Evolutionary conservation across 2,329 filamentous ascomycete genomes (phyloP), one percentile per base, ranked within the genome.

Genomic region (Pseudogymnoascus sp.): DNA sequence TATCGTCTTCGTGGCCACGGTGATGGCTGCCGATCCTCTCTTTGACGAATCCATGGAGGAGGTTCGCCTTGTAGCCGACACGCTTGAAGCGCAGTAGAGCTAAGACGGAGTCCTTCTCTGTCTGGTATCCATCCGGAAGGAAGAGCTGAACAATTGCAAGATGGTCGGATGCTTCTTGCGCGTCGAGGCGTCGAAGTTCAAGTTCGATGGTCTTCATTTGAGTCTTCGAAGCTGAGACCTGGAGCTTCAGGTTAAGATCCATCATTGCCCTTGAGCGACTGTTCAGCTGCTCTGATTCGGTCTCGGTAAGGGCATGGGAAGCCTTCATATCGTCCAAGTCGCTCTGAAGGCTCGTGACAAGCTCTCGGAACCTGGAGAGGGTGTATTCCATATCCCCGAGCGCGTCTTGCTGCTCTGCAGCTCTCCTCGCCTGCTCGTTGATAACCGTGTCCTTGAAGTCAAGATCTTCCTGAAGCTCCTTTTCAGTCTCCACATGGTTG

Each of bases 191-290:
- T 61, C 89, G 85, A 63, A 97, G 79, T 73, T 97, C 92, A 30
- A 97, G 81, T 67, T 97, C 92, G 65, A 99, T 96, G 0, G 92
- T 92, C 78, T 96, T 97, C 70, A 91, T 87, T 73, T 96, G 93
- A 2, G 93, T 89, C 78, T 96, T 96, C 41, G 91, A 84, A 9
- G 92, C 92, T 11, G 92, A 95, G 62, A 90, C 84, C 71, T 96
- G 93, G 45, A 99, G 82, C 76, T 96, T 95, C 82, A 93, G 84
- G 75, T 97, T 97, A 52, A 99, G 82, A 71, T 99, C 93, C 84
- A 96, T 90, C 88, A 99, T 96, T 61, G 93, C 92, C 66, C 92
- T 86, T 49, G 93, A 96, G 65, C 91, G 89, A 69, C 85, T 90
- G 67, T 88, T 92, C 62, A 97, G 84, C 73, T 97, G 91, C 72